Evolutionary conservation across 2,329 filamentous ascomycete genomes (phyloP).

Genomic region (Keithomyces neogunnii): DNA sequence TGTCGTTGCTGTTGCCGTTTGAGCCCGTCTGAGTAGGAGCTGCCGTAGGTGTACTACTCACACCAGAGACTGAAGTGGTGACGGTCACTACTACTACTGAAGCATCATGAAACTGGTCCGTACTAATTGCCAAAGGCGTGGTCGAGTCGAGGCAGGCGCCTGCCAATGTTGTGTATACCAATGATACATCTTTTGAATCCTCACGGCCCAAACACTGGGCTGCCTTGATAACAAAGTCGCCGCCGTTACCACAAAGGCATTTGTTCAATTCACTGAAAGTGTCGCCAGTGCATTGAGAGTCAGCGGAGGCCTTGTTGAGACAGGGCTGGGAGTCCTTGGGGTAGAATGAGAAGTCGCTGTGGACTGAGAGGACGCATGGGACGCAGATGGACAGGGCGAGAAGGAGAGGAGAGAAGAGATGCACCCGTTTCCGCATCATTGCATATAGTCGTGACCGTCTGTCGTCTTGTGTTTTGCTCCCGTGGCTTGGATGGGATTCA

Average conservation of each 20-base stretch:
- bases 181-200: slow-evolving; percentile 25
- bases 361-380: slow-evolving; percentile 14
- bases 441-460: neutral
- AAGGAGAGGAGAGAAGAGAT: slow-evolving; percentile 20
- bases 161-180: slow-evolving; percentile 26
- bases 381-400: slow-evolving; percentile 20
- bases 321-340: slow-evolving; percentile 28
- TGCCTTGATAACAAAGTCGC: slow-evolving; percentile 38
- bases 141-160: slow-evolving; percentile 4
- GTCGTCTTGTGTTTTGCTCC: too few relatives aligned
- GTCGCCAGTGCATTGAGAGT: slow-evolving; percentile 31
- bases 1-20: neutral
- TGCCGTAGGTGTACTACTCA: neutral
- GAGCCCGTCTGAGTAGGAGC: neutral
- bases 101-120: too few relatives aligned
- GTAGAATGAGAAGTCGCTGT: slow-evolving; percentile 27
- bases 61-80: neutral
- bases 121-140: neutral
- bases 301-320: slow-evolving; percentile 30
- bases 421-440: slow-evolving; percentile 18
- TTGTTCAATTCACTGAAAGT: slow-evolving; percentile 32
- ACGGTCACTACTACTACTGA: too few relatives aligned
- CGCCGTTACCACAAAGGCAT: slow-evolving; percentile 41
- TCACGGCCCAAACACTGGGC: slow-evolving; percentile 35
- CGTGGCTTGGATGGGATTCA: too few relatives aligned